Conservation (phyloP, 805 yeast genomes). For the Candida vaughaniae region DNA sequence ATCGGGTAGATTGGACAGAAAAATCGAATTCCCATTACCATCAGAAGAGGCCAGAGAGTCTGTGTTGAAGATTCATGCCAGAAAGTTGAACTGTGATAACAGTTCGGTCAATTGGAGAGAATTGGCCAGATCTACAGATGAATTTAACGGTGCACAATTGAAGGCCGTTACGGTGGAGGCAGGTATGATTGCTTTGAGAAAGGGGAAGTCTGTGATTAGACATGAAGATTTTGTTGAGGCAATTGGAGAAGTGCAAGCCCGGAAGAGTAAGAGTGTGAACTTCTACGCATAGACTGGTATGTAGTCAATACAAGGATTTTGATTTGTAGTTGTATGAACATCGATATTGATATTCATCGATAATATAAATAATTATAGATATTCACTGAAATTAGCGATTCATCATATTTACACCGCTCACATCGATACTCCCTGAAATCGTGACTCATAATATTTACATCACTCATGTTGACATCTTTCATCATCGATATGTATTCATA, state of each 20-base stretch:
- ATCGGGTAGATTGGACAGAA: constrained; percentile 96
- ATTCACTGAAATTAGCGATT: no score
- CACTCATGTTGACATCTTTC: no score
- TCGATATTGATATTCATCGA: no score
- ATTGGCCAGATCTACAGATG: constrained; percentile 96
- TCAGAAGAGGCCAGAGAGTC: constrained; percentile 97
- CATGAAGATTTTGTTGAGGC: constrained; percentile 99
- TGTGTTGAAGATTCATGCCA: constrained; percentile 93
- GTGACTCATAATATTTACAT: no score
- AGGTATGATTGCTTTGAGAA: constrained; percentile 98
- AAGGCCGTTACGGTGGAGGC: constrained; percentile 99
- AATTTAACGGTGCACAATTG: constrained; percentile 97
- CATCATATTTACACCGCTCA: no score
- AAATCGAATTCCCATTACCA: constrained; percentile 97
- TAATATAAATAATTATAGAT: no score
- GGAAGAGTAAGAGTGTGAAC: constrained; percentile 92
- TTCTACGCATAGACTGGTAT: constrained; percentile 71
- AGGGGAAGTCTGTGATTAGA: constrained; percentile 85
- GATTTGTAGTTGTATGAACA: no score
- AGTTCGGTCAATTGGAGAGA: constrained; percentile 95
- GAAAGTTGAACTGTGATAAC: constrained; percentile 89
- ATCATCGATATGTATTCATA: no score
- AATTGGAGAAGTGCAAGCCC: constrained; percentile 95
- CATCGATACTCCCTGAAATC: no score
- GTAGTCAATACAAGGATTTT: no score